Evolutionary conservation across 2,329 filamentous ascomycete species (phyloP).

Genomic region (Penicillium sp.): DNA sequence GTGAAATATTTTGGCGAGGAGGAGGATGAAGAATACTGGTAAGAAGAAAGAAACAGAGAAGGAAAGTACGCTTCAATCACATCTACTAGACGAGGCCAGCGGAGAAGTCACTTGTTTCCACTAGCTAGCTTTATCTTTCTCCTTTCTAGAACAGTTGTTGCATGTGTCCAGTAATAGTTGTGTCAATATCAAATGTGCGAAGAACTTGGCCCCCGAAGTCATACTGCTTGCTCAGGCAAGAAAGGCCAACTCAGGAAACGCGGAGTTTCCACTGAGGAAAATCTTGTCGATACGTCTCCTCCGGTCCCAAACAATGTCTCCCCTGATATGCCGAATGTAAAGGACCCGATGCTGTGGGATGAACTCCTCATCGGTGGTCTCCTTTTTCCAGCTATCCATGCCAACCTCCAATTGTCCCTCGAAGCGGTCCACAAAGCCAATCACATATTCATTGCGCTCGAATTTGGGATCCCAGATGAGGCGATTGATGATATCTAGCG

Average conservation of each 20-base stretch:
- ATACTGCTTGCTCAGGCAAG: slow-evolving; percentile 15
- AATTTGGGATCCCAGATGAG: slow-evolving; percentile 53
- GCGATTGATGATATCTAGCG: slow-evolving; percentile 49
- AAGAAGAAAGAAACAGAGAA: background rate
- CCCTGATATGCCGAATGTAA: slow-evolving; percentile 46
- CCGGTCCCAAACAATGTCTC: slow-evolving; percentile 54
- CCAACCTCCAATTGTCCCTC: slow-evolving; percentile 50
- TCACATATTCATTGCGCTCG: slow-evolving; percentile 48
- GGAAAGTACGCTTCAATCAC: slow-evolving; percentile 5
- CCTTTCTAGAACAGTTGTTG: no score
- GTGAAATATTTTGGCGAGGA: background rate
- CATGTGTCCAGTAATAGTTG: no score
- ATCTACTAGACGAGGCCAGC: no score
- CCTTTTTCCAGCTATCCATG: slow-evolving; percentile 54
- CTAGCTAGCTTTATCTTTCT: no score
- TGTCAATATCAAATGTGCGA: no score
- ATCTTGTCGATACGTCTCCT: slow-evolving; percentile 49
- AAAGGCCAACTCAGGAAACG: slow-evolving; percentile 31
- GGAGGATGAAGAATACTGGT: background rate
- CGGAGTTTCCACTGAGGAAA: slow-evolving; percentile 47
- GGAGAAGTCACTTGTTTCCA: no score
- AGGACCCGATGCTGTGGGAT: slow-evolving; percentile 57
- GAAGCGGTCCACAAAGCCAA: slow-evolving; percentile 58
- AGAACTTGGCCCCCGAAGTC: no score
- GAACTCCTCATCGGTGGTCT: slow-evolving; percentile 58